Evolutionary conservation across 2,329 filamentous ascomycete genomes (phyloP).

Genomic region (Aspergillus novofumigatus): DNA sequence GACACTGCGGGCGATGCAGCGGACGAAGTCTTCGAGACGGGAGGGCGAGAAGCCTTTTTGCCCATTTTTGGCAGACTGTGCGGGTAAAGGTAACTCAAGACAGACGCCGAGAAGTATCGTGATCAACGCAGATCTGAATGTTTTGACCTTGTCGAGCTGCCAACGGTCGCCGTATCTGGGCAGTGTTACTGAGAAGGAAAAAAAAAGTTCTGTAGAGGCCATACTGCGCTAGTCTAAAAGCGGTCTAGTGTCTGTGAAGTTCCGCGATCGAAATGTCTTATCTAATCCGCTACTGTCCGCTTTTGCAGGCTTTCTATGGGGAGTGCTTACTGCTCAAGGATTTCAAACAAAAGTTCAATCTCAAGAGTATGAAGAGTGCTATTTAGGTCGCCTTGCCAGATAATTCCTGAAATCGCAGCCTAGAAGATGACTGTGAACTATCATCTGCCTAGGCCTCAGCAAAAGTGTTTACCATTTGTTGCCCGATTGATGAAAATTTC

Average conservation of each 20-base stretch:
- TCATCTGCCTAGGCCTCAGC: not conserved
- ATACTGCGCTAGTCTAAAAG: constrained; percentile 27
- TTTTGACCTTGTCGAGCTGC: constrained; percentile 21
- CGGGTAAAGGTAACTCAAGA: not conserved
- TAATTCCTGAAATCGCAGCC: not conserved
- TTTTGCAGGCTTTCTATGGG: not conserved
- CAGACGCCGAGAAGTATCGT: not conserved
- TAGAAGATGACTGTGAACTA: not conserved
- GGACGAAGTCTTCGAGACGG: constrained; percentile 43
- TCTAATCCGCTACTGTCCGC: constrained; percentile 27
- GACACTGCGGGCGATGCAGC: constrained; percentile 36
- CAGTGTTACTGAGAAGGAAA: constrained; percentile 32
- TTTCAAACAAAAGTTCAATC: not conserved
- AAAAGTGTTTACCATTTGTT: not conserved
- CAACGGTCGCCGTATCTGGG: constrained; percentile 20
- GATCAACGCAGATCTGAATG: constrained; percentile 3
- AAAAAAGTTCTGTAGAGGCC: constrained; percentile 42
- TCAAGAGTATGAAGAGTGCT: not conserved
- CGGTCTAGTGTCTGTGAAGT: constrained; percentile 21
- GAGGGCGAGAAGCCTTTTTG: constrained; percentile 42
- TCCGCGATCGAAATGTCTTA: constrained; percentile 22
- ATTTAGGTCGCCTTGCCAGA: not conserved
- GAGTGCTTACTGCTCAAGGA: not conserved
- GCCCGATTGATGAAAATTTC: not conserved
- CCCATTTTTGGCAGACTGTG: constrained; percentile 35